Base-by-base conservation (phyloP, 495 filamentous ascomycete genomes). In the Podospora sp. region DNA sequence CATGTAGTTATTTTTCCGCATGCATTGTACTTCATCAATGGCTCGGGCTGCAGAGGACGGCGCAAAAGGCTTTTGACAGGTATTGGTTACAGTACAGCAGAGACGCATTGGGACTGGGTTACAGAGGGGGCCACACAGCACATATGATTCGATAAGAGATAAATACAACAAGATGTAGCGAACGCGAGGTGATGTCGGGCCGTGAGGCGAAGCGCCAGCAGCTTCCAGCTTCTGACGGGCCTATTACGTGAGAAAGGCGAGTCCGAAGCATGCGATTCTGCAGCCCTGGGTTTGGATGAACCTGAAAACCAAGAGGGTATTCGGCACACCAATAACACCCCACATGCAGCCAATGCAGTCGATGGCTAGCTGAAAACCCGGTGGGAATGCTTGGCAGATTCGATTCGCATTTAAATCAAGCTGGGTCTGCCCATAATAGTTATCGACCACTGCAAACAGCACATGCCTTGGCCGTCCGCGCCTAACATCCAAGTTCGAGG, bases 1-100 rank as follows among this genome's bases (percentile, higher is more conserved):
- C 58, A 70, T 73, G 68, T 75, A 73, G 68, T 46, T 21, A 59
- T 33, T n/a, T 52, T 27, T 25, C 35, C n/a, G 25, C 14, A 36
- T 64, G 56, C 33, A 51, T 52, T 51, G 20, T 60, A 49, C 50
- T 68, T 62, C 29, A 25, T 63, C 61, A 65, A 52, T 60, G 27
- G 56, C 27, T 62, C 53, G 24, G 35, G 16, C 24, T 63, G 24
- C 56, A 33, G 29, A 9, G n/a, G 40, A 53, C 40, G 61, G 61
- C 61, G 61, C n/a, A 59, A 27, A 59, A 20, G 21, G 22, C 33
- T 26, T 6, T 21, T 21, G 49, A 16, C 49, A 52, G 16, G 21
- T 22, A 16, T 22, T n/a, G 18, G 21, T 18, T 57, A 57, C 53
- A 57, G 53, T 57, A 57, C 53, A 57, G 53, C 24, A 22, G 53